Percentiles rank a stretch among this genome's conserved stretches.
phyloP scores from a whole-genome alignment of 305 asterid genomes.

The Fraxinus velutina region DNA sequence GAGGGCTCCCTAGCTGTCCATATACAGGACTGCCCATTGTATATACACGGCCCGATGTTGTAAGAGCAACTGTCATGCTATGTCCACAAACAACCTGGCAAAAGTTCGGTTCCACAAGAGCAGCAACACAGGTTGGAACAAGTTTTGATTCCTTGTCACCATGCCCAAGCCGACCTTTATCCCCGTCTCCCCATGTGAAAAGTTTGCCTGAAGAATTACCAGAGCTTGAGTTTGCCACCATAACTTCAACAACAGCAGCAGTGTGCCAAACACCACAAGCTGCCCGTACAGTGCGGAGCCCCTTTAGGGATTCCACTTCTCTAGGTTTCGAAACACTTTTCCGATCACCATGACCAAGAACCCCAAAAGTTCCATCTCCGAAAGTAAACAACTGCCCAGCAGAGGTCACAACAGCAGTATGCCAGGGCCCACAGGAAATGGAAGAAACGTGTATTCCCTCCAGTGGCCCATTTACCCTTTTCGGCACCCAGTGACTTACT shows the following conservation, averaged over 20 bases:
- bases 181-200: constrained; percentile 97
- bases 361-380: constrained; percentile 88
- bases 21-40: constrained; percentile 63
- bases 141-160: constrained; percentile 68
- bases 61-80: constrained; percentile 59
- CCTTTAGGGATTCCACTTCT: constrained; percentile 63
- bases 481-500: constrained; percentile 90
- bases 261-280: constrained; percentile 92
- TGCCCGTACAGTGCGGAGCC: constrained; percentile 56
- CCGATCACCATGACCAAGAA: constrained; percentile 78
- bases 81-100: constrained; percentile 75
- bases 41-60: constrained; percentile 86
- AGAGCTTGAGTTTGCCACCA: constrained; percentile 49
- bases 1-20: constrained; percentile 80
- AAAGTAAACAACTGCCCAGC: constrained; percentile 70
- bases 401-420: constrained; percentile 68
- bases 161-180: constrained; percentile 69
- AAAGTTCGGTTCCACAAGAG: constrained; percentile 70
- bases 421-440: constrained; percentile 90
- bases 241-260: constrained; percentile 77
- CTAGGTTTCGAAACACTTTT: constrained; percentile 51
- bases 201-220: constrained; percentile 51
- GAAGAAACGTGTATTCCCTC: constrained; percentile 80
- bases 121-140: constrained; percentile 68
- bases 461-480: constrained; percentile 59